Conservation (phyloP, 2,329 filamentous ascomycete genomes). For the Chaetothyriales sp. region DNA sequence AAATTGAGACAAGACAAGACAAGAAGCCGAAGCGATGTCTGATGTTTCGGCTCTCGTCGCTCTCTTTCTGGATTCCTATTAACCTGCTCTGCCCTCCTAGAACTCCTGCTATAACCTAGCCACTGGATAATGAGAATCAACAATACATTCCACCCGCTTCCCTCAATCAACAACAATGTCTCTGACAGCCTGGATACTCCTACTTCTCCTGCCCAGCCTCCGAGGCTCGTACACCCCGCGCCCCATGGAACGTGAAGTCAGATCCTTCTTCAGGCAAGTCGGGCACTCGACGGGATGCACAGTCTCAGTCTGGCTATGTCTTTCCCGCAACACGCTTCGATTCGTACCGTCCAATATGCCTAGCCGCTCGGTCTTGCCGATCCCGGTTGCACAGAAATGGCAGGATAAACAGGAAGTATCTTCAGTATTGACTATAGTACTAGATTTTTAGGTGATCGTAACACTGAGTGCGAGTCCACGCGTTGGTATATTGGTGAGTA, state of each 20-base stretch:
- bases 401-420: slow-evolving; percentile 12
- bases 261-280: slow-evolving; percentile 7
- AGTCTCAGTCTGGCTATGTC: neutral
- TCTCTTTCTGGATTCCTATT: no score
- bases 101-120: no score
- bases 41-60: no score
- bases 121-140: no score
- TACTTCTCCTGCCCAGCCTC: neutral
- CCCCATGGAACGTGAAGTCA: slow-evolving; percentile 2
- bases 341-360: neutral
- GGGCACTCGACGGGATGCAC: slow-evolving; percentile 7
- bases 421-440: slow-evolving; percentile 6
- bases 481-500: slow-evolving; percentile 4
- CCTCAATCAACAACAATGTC: neutral
- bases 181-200: neutral
- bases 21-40: no score
- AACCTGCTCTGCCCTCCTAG: no score
- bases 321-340: neutral
- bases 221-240: neutral
- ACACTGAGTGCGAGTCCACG: slow-evolving; percentile 7
- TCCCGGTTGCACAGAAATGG: slow-evolving; percentile 2
- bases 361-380: neutral
- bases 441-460: slow-evolving; percentile 12
- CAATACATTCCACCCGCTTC: no score
- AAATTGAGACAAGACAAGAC: no score